Evolutionary conservation across 1,284 basidiomycete species (phyloP).

Genomic region (Peniophora sp.): DNA sequence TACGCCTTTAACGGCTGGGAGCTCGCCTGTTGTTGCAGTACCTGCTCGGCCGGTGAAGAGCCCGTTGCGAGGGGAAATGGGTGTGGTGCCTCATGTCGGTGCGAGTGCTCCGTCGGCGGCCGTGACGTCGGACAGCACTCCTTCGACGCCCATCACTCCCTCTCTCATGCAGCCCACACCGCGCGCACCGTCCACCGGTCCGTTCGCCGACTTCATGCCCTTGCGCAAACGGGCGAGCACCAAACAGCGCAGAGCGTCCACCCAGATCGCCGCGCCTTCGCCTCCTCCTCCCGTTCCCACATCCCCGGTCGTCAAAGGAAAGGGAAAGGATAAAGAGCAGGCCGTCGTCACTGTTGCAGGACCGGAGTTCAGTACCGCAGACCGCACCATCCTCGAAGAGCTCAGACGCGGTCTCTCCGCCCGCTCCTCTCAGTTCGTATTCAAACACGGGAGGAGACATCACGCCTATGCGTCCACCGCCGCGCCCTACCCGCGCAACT

Average conservation of each 20-base stretch:
- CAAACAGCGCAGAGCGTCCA: constrained; percentile 2
- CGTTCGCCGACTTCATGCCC: constrained; percentile 10
- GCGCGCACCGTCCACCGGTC: constrained; percentile 1
- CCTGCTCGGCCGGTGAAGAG: too few species aligned
- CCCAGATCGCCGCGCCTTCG: neutral
- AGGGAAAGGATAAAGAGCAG: neutral
- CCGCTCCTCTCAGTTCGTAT: constrained; percentile 43
- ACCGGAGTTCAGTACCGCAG: constrained; percentile 42
- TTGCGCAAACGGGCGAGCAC: constrained; percentile 6
- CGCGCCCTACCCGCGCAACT: constrained; percentile 61
- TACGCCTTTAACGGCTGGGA: too few species aligned
- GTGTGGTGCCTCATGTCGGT: too few species aligned
- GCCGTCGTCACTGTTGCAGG: neutral
- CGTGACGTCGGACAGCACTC: too few species aligned
- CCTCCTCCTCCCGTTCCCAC: neutral
- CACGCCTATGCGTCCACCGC: constrained; percentile 40
- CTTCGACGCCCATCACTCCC: too few species aligned
- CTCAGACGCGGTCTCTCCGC: constrained; percentile 41
- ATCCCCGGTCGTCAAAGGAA: neutral
- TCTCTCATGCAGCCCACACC: too few species aligned
- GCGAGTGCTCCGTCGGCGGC: too few species aligned
- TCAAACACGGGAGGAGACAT: constrained; percentile 46
- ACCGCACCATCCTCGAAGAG: constrained; percentile 50
- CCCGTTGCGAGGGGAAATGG: too few species aligned
- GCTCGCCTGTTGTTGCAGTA: too few species aligned